These are phyloP conservation scores for Solanum virginianum DNA, from an alignment of 257 asterid species.

Conservation along the genomic window DNA sequence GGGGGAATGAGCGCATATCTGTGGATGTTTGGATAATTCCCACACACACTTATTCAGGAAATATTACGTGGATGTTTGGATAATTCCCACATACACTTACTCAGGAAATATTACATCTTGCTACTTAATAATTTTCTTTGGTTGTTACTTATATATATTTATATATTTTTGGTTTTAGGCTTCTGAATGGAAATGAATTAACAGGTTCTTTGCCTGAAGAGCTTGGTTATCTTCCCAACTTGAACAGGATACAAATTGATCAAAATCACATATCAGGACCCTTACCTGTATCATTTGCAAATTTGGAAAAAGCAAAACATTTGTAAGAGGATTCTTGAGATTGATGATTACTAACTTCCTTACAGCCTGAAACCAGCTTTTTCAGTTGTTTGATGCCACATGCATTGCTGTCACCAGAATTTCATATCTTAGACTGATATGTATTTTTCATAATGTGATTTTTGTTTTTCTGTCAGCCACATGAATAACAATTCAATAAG, in stretches of 20 bases:
- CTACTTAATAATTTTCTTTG: neutral
- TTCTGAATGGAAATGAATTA: constrained; percentile 82
- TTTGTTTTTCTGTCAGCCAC: constrained; percentile 52
- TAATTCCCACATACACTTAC: neutral
- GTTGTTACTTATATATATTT: neutral
- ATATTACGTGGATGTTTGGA: neutral
- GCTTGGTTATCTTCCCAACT: constrained; percentile 67
- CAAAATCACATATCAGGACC: constrained; percentile 82
- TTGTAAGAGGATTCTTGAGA: constrained; percentile 33
- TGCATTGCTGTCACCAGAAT: neutral
- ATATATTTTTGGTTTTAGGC: constrained; percentile 39
- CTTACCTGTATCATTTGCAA: constrained; percentile 67
- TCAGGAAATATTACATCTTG: neutral
- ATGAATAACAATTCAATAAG: constrained; percentile 94
- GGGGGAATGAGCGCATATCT: neutral
- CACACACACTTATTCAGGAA: neutral
- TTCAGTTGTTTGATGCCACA: neutral
- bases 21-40: neutral
- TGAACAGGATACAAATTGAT: constrained; percentile 93
- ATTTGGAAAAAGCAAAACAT: constrained; percentile 50
- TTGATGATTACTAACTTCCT: neutral
- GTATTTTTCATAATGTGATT: constrained; percentile 1
- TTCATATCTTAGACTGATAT: neutral
- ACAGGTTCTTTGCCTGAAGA: constrained; percentile 92
- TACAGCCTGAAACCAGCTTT: neutral